Evolutionary conservation across 805 yeast species (phyloP).

Genomic region (Teunomyces lycoperdinae): DNA sequence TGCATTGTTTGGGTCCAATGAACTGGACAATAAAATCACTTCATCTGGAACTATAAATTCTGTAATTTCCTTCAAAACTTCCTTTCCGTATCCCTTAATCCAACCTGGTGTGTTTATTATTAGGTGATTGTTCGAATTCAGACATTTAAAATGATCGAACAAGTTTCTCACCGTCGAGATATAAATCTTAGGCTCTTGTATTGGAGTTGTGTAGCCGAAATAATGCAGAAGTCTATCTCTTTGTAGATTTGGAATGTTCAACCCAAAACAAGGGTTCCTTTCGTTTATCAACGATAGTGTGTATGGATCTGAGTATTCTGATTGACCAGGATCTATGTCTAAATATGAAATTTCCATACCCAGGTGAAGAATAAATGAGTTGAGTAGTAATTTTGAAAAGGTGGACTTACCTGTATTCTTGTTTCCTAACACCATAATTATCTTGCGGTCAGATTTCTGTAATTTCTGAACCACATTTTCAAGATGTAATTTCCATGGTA

Average conservation of each 20-base stretch:
- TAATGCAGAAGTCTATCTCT: conserved; percentile 28
- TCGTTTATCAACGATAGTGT: conserved; percentile 54
- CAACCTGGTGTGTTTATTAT: conserved; percentile 86
- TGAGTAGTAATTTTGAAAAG: conserved; percentile 51
- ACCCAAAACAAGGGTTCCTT: conserved; percentile 25
- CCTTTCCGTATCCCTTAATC: conserved; percentile 84
- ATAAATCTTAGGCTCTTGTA: conserved; percentile 60
- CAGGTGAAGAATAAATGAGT: conserved; percentile 34
- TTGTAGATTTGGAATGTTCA: conserved; percentile 20
- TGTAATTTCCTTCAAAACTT: conserved; percentile 52
- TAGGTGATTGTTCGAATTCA: conserved; percentile 31
- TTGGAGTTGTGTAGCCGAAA: conserved; percentile 69
- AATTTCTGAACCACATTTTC: conserved; percentile 7
- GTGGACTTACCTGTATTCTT: conserved; percentile 87
- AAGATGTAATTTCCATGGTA: conserved; percentile 7
- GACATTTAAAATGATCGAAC: conserved; percentile 19
- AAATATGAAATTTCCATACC: conserved; percentile 43
- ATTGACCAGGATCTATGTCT: conserved; percentile 89
- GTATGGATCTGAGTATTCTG: conserved; percentile 73
- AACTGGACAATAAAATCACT: conserved; percentile 46
- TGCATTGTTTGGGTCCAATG: conserved; percentile 16
- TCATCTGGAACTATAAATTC: conserved; percentile 49
- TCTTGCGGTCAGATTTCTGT: conserved; percentile 10
- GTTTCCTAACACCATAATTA: conserved; percentile 52
- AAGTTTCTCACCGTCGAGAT: conserved; percentile 41